These are phyloP conservation scores for Lactarius psammicola DNA, from an alignment of 768 basidiomycete genomes.

Conservation along the genomic window DNA sequence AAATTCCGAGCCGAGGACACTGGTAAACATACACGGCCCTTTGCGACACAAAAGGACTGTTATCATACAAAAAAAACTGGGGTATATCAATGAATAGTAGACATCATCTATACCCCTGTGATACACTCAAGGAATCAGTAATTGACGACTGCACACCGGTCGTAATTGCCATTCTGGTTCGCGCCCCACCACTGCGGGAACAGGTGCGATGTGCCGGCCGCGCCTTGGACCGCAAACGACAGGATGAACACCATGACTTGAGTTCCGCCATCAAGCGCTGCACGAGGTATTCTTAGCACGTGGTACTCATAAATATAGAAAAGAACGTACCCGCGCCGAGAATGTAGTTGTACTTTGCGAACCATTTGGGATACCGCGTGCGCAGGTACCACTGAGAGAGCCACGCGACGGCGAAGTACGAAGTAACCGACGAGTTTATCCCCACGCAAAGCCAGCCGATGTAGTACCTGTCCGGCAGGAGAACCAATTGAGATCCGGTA, in stretches of 20 bases:
- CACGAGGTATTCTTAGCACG: not conserved
- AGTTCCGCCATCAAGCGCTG: conserved; percentile 42
- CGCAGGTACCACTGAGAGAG: conserved; percentile 50
- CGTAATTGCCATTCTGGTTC: conserved; percentile 48
- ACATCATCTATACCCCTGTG: not conserved
- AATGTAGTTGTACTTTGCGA: conserved; percentile 40
- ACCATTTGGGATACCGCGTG: conserved; percentile 42
- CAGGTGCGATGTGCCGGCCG: conserved; percentile 45
- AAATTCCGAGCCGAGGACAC: too few species aligned
- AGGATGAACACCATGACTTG: conserved; percentile 50
- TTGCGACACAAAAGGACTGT: too few species aligned
- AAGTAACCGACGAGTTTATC: conserved; percentile 48
- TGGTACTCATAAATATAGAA: not conserved
- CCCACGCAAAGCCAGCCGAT: conserved; percentile 52
- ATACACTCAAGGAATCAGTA: not conserved
- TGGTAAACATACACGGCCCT: too few species aligned
- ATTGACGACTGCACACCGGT: conserved; percentile 21
- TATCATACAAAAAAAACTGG: too few species aligned
- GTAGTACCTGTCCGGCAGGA: conserved; percentile 38
- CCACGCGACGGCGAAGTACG: conserved; percentile 44
- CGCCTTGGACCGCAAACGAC: conserved; percentile 41
- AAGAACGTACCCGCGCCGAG: conserved; percentile 36
- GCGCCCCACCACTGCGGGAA: conserved; percentile 60
- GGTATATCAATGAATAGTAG: not conserved
- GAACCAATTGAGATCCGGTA: not conserved